phyloP scores from a whole-genome alignment of 2,329 filamentous ascomycete species.

The Fusarium torulosum region DNA sequence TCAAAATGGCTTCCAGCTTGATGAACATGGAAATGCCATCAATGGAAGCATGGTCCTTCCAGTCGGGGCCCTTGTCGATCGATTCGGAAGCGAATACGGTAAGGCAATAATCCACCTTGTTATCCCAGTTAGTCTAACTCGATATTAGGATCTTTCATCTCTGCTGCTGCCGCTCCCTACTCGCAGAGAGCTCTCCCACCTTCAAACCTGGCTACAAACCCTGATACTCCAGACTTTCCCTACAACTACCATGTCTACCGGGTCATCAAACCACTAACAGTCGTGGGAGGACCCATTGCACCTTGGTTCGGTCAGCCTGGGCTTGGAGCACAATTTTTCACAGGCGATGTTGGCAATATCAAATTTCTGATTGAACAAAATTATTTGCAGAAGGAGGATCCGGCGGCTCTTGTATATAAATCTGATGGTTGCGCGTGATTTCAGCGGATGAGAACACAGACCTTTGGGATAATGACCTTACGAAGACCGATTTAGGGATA shows the following conservation, averaged over 20 bases:
- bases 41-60: conserved; percentile 56
- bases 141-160: conserved; percentile 51
- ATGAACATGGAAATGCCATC: conserved; percentile 53
- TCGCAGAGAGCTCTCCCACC: conserved; percentile 62
- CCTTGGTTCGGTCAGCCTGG: conserved; percentile 65
- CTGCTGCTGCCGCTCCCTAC: conserved; percentile 60
- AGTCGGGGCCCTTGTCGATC: conserved; percentile 59
- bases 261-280: conserved; percentile 56
- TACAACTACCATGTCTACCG: conserved; percentile 64
- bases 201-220: conserved; percentile 56
- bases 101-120: background rate
- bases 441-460: background rate
- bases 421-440: conserved; percentile 28
- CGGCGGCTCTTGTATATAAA: conserved; percentile 32
- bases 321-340: conserved; percentile 54
- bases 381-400: conserved; percentile 32
- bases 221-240: conserved; percentile 52
- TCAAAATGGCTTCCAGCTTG: conserved; percentile 56
- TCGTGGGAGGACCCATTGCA: conserved; percentile 60
- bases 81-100: conserved; percentile 62
- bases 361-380: conserved; percentile 37
- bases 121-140: conserved; percentile 7
- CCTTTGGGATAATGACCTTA: background rate
- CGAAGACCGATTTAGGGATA: background rate
- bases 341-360: conserved; percentile 47